Base-by-base conservation (phyloP, 805 yeast genomes). In the Jamesozyma lodderae region DNA sequence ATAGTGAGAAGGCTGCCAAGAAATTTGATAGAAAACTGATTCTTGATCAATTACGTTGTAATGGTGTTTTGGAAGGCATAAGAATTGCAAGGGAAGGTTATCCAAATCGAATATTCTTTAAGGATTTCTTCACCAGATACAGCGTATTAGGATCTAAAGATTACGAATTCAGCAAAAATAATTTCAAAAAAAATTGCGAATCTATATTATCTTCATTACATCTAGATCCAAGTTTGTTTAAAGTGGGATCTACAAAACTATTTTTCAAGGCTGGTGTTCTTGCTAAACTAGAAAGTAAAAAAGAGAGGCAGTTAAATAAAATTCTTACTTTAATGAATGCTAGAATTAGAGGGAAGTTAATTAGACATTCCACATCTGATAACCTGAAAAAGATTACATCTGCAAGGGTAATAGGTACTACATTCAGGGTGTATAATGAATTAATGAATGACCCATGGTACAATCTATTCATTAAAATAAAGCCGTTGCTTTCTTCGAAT, bases 11-110 rank as follows among this genome's bases (percentile, higher is more conserved):
- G 55, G 68, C 68, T 36, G 77, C 96, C 0, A 74, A 73, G 31
- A 64, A 68, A 27, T 82, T 92, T 51, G 86, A 85, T 50, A 85
- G 81, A 48, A 64, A 63, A 22, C 64, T 92, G 18, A 94, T 92
- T 6, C 65, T 92, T 32, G 90, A 83, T 37, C 99, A 92, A 62
- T 68, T 92, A 44, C 70, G 96, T 45, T 92, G 97, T 55, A 92
- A 92, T 55, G 99, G 99, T 72, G 99, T 92, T 13, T 64, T 92
- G 36, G 99, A 92, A 67, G 99, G 99, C 44, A 92, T 92, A 22
- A 73, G 98, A 60, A 92, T 92, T 42, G 95, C 97, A 0, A 73
- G 99, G 46, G 86, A 95, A 7, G 99, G 99, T 2, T 92, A 81
- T 59, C 99, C 99, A 4, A 92, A 92, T 60, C 74, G 96, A 47